Base-by-base conservation (phyloP, 805 yeast species). In the Kregervanrija pseudodelftensis region DNA sequence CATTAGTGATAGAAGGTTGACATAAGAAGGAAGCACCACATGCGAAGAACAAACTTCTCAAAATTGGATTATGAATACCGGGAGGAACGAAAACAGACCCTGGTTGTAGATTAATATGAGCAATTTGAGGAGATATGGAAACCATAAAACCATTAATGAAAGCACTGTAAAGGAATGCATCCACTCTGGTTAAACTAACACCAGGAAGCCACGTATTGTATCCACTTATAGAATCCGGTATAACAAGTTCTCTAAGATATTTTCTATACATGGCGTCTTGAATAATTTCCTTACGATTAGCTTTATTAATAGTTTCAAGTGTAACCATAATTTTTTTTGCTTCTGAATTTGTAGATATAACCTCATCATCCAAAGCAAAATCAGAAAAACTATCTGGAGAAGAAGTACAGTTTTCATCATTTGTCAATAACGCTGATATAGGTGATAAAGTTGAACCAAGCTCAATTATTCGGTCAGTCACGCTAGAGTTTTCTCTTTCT, bases 21-120 rank as follows among this genome's bases (percentile, higher is more conserved):
- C 66, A 63, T 11, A 69, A 45, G 47, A 55, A 68, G 0, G 73
- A 52, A 3, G 70, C 68, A 8, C 74, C 76, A 54, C 74, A 69
- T 10, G 72, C 66, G 40, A 58, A 53, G 14, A 69, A 69, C 2
- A 70, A 59, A n/a, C 55, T 56, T 41, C 58, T 54, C 37, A 69
- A 47, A 5, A 63, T 51, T 3, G 53, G 45, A 38, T 66, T 67
- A 8, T 46, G 39, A 5, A 58, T 44, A 8, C 67, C 64, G 8
- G 62, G 60, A 1, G 73, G 71, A 1, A 70, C 53, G 48, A 70
- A 70, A 1, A 70, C 65, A 0, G 70, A 66, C 1, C 61, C 61
- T 0, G 74, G 70, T 10, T 71, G 68, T 5, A 71, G 51, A 11
- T 57, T 52, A 2, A 67, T 64, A 46, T 69, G 73, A 0, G 74